These are phyloP conservation scores for Mycogone perniciosa DNA, from an alignment of 2,329 filamentous ascomycete genomes.

Conservation along the genomic window DNA sequence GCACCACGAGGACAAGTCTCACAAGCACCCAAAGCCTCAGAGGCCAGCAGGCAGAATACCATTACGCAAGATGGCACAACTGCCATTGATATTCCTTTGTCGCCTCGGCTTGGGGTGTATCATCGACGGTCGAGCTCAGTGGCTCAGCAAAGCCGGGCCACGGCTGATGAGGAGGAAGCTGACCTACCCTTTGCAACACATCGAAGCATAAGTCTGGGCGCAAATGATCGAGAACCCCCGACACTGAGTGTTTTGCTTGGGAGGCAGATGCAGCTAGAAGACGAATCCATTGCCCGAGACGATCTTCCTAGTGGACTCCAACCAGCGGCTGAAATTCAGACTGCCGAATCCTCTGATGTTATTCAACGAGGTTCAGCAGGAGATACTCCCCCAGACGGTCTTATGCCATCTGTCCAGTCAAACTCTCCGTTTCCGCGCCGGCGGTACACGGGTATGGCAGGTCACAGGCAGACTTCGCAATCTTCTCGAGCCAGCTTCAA, in stretches of 20 bases:
- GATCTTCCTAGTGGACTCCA: constrained; percentile 27
- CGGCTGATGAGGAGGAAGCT: constrained; percentile 52
- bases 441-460: constrained; percentile 39
- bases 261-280: constrained; percentile 31
- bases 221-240: constrained; percentile 57
- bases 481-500: constrained; percentile 41
- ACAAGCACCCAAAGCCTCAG: constrained; percentile 22
- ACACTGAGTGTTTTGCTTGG: constrained; percentile 59
- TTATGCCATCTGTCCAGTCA: constrained; percentile 34
- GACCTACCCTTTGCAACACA: constrained; percentile 57
- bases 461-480: constrained; percentile 36
- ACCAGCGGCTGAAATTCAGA: constrained; percentile 37
- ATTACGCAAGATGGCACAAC: constrained; percentile 49
- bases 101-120: constrained; percentile 53
- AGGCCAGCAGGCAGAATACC: constrained; percentile 31
- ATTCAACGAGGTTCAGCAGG: constrained; percentile 39
- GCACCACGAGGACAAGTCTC: constrained; percentile 24
- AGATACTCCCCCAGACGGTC: constrained; percentile 39
- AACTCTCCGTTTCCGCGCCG: constrained; percentile 41
- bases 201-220: constrained; percentile 62
- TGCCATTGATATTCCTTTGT: constrained; percentile 68
- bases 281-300: constrained; percentile 23
- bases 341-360: constrained; percentile 32
- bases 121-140: constrained; percentile 63
- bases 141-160: constrained; percentile 53